Conservation (phyloP, 306 rosid genomes). For the Abrus precatorius region DNA sequence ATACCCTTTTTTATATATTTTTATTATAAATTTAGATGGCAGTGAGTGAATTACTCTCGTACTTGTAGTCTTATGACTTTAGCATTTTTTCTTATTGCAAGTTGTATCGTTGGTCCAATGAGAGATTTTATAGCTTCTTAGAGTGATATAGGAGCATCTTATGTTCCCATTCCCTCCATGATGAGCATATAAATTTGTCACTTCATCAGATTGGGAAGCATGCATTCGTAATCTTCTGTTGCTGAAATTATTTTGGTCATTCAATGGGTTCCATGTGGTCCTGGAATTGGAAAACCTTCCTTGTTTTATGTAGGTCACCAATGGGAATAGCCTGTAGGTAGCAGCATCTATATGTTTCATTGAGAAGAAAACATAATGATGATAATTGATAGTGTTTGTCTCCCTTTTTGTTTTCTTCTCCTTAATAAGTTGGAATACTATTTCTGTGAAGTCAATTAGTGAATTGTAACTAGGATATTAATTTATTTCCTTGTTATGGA, state of each 20-base stretch:
- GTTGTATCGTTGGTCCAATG: conserved; percentile 53
- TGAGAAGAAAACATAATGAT: conserved; percentile 38
- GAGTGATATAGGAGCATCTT: conserved; percentile 42
- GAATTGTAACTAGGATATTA: conserved; percentile 24
- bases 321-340: conserved; percentile 35
- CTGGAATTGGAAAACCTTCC: conserved; percentile 24
- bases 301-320: conserved; percentile 36
- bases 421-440: conserved; percentile 37
- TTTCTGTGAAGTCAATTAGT: conserved; percentile 27
- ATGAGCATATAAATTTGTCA: conserved; percentile 30
- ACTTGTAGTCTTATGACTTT: conserved; percentile 37
- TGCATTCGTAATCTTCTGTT: neutral
- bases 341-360: conserved; percentile 42
- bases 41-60: conserved; percentile 32
- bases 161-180: conserved; percentile 33
- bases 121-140: conserved; percentile 45
- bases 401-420: conserved; percentile 9
- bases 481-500: neutral
- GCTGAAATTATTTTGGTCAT: neutral
- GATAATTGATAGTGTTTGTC: conserved; percentile 39
- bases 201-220: conserved; percentile 22
- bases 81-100: conserved; percentile 42
- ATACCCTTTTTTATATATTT: neutral
- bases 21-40: conserved; percentile 16
- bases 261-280: conserved; percentile 43